Evolutionary conservation across 805 yeast species (phyloP), one percentile per base, ranked within the genome.

Genomic region (Candida anglica): DNA sequence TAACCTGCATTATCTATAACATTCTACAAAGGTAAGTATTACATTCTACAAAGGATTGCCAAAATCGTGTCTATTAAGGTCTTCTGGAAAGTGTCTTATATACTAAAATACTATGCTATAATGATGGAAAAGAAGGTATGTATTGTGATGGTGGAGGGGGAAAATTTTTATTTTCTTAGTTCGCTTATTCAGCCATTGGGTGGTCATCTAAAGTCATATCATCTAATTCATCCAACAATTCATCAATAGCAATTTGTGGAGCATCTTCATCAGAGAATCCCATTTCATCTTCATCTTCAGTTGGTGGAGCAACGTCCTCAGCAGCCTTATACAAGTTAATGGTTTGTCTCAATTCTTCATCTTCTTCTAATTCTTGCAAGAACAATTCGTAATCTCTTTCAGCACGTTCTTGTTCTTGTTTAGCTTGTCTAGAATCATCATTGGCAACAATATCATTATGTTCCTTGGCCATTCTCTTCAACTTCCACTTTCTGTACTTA

Each of bases 301-400:
- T 53, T 8, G 53, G 51, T 20, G 39, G 43, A 7, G 50, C 41
- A 11, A 42, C 48, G 10, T 50, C 50, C 23, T 48, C 57, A 34
- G 50, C 59, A 35, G 81, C 77, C 66, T 88, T 93, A 71, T 93
- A 93, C 52, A 93, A 53, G 56, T 93, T 91, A 60, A 93, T 78
- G 29, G 87, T 79, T 50, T 83, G 88, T 70, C 98, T 84, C 58
- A 93, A 75, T 58, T 93, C 98, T 36, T 80, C 80, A 63, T 93
- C 98, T 64, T 93, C 98, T 69, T 93, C 98, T 58, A 93, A 77
- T 60, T 93, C 96, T 66, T 87, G 97, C 66, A 93, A 76, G 86
- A 93, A 93, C 46, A 82, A 56, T 66, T 91, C 98, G 67, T 87
- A 93, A 64, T 91, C 98, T 61, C 78, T 81, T 64, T 91, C 97